phyloP scores from a whole-genome alignment of 306 rosid genomes.

The Clitoria ternatea region DNA sequence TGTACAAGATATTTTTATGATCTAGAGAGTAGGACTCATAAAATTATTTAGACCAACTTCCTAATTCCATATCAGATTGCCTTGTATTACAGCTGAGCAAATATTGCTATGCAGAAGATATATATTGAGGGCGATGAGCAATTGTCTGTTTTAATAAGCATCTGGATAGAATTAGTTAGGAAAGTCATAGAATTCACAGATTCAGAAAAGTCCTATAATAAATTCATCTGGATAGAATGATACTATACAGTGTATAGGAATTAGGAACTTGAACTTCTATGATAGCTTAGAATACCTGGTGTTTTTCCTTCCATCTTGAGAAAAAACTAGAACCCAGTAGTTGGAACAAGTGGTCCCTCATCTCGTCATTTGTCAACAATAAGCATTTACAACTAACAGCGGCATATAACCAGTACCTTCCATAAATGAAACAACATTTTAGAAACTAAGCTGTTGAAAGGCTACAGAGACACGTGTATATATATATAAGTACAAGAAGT shows the following conservation, averaged over 20 bases:
- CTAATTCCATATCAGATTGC: conserved; percentile 7
- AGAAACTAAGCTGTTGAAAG: neutral
- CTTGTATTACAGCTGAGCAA: neutral
- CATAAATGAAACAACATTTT: neutral
- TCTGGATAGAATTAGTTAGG: too few relatives aligned
- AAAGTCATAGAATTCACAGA: too few relatives aligned
- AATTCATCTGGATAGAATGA: conserved; percentile 12
- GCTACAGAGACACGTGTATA: neutral
- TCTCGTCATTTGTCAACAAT: conserved; percentile 88
- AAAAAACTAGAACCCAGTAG: conserved; percentile 83
- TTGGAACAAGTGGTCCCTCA: conserved; percentile 97
- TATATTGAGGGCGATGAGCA: neutral
- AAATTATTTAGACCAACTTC: conserved; percentile 1
- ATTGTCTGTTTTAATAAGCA: neutral
- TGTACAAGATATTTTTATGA: neutral
- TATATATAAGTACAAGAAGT: conserved; percentile 3
- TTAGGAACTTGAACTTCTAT: too few relatives aligned
- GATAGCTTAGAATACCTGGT: conserved; percentile 62
- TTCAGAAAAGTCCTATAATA: neutral
- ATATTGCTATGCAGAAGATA: conserved; percentile 4
- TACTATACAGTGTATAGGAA: neutral
- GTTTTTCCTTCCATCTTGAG: conserved; percentile 96
- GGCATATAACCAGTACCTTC: conserved; percentile 96
- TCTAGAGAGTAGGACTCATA: conserved; percentile 2
- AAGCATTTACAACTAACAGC: conserved; percentile 79